These are phyloP conservation scores for Euphorbia pulcherrima DNA, from an alignment of 345 rosid species.

Conservation along the genomic window DNA sequence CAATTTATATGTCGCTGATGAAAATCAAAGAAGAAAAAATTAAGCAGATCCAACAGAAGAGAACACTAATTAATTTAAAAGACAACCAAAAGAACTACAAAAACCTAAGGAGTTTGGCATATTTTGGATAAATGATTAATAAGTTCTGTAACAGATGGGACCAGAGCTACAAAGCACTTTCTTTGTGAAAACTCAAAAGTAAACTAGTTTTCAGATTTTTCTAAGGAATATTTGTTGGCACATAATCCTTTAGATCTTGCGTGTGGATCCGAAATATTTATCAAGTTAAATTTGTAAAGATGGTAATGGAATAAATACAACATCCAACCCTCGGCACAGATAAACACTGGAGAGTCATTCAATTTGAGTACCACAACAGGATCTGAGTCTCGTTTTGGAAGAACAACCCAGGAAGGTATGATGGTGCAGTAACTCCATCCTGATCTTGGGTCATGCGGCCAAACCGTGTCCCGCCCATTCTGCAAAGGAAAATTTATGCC, in stretches of 20 bases:
- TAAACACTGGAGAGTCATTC: constrained; percentile 26
- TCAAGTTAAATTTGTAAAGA: constrained; percentile 16
- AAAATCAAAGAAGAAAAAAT: neutral
- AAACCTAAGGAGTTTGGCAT: constrained; percentile 2
- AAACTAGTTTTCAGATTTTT: neutral
- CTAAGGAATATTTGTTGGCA: neutral
- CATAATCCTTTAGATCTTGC: neutral
- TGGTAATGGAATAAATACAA: constrained; percentile 14
- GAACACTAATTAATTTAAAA: neutral
- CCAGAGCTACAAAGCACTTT: neutral
- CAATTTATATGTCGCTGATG: neutral
- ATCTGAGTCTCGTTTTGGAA: constrained; percentile 87
- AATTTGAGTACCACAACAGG: constrained; percentile 84
- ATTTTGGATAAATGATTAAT: neutral
- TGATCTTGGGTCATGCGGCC: constrained; percentile 86
- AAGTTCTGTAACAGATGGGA: constrained; percentile 4
- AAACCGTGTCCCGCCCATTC: constrained; percentile 77
- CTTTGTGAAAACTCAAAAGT: neutral
- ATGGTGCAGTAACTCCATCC: constrained; percentile 98
- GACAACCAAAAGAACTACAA: neutral
- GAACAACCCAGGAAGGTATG: constrained; percentile 82
- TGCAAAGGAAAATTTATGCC: constrained; percentile 35
- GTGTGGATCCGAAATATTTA: constrained; percentile 5
- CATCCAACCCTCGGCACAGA: constrained; percentile 30
- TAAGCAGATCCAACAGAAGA: neutral